These are phyloP conservation scores for Ogataea methylovora DNA, from an alignment of 805 yeast species.

Conservation along the genomic window DNA sequence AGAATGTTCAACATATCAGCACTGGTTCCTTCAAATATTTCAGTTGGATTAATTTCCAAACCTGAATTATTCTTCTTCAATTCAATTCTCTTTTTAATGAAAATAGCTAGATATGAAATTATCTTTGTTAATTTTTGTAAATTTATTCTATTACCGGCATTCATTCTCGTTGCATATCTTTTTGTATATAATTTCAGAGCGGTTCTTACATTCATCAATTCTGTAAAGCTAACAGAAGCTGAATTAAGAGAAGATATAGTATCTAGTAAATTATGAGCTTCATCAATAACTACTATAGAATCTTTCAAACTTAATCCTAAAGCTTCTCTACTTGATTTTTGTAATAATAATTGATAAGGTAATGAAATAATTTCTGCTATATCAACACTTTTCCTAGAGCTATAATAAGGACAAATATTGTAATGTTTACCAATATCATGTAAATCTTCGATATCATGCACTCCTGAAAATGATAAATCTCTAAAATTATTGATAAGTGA, in stretches of 20 bases:
- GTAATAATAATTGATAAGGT: constrained; percentile 77
- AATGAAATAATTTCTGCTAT: constrained; percentile 70
- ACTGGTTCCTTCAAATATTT: constrained; percentile 50
- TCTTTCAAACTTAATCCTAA: constrained; percentile 52
- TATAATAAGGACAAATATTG: constrained; percentile 76
- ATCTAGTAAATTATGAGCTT: constrained; percentile 85
- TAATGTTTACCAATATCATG: constrained; percentile 48
- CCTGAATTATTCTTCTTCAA: constrained; percentile 40
- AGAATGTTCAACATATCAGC: constrained; percentile 68
- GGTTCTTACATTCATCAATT: constrained; percentile 35
- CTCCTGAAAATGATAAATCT: constrained; percentile 45
- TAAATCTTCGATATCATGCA: constrained; percentile 78
- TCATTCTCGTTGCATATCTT: constrained; percentile 58
- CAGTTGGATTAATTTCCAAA: constrained; percentile 37
- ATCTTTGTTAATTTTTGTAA: constrained; percentile 56
- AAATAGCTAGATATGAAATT: constrained; percentile 42
- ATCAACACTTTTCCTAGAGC: constrained; percentile 48
- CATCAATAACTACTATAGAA: constrained; percentile 77
- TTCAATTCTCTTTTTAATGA: constrained; percentile 28
- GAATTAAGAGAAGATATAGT: constrained; percentile 68
- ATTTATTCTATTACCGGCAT: constrained; percentile 64
- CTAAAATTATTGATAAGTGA: constrained; percentile 35
- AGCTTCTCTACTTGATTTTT: constrained; percentile 49
- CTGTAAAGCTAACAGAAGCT: constrained; percentile 41
- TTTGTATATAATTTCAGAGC: constrained; percentile 49